Evolutionary conservation across 148 eudicot species (phyloP).

Genomic region (Fagopyrum tataricum): DNA sequence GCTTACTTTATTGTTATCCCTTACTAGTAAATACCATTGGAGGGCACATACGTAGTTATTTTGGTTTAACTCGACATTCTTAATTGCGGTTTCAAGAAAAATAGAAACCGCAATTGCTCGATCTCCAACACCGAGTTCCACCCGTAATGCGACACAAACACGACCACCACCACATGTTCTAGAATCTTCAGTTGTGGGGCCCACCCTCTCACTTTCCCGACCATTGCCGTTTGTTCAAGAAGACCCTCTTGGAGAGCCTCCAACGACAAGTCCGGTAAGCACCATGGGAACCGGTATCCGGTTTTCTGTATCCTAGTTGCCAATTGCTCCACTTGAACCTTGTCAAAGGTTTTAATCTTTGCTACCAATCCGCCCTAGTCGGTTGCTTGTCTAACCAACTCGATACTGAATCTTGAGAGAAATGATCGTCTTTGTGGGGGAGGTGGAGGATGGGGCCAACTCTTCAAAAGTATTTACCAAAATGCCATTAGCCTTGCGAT

Average conservation of each 20-base stretch:
- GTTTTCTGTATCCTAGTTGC: background rate
- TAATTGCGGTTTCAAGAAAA: background rate
- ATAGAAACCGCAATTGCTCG: background rate
- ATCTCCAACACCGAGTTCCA: background rate
- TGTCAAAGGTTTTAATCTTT: constrained; percentile 8
- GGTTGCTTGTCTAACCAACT: constrained; percentile 18
- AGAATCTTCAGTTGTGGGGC: background rate
- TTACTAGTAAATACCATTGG: too few species aligned
- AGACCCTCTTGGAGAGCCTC: background rate
- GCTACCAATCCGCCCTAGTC: constrained; percentile 19
- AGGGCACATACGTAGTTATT: too few species aligned
- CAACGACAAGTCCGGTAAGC: background rate
- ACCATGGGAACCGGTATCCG: constrained; percentile 22
- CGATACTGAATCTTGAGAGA: constrained; percentile 4
- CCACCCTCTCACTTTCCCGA: background rate
- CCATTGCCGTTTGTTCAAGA: background rate
- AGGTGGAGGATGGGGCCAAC: background rate
- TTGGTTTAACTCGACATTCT: too few species aligned
- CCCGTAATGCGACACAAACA: background rate
- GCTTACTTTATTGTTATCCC: too few species aligned
- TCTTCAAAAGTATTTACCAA: background rate
- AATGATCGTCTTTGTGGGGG: background rate
- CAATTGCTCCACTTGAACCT: constrained; percentile 1
- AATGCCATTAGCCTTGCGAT: background rate
- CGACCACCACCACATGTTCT: background rate